These are phyloP conservation scores for Pseudogymnoascus sp. DNA, from an alignment of 2,329 filamentous ascomycete genomes.

Conservation along the genomic window DNA sequence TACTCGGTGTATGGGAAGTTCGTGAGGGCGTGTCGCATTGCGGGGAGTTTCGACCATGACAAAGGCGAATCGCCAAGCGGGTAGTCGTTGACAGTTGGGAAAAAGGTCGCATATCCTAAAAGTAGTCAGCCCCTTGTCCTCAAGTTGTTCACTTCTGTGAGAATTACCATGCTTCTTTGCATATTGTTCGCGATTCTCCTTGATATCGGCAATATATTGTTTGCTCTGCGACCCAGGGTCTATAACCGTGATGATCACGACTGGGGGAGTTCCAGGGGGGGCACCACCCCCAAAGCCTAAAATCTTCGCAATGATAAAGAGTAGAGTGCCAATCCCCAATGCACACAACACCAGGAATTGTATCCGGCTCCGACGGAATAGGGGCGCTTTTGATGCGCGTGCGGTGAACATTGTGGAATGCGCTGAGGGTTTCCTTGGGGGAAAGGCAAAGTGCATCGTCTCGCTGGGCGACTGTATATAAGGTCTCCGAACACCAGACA, in stretches of 20 bases:
- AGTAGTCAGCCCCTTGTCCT: constrained; percentile 16
- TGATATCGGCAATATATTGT: constrained; percentile 64
- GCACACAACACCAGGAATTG: constrained; percentile 48
- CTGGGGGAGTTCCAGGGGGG: constrained; percentile 50
- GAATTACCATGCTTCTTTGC: constrained; percentile 73
- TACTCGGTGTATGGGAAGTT: constrained; percentile 68
- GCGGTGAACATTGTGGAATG: constrained; percentile 64
- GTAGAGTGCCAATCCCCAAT: constrained; percentile 30
- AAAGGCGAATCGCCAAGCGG: constrained; percentile 51
- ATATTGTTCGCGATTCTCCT: constrained; percentile 77
- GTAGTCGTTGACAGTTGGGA: constrained; percentile 71
- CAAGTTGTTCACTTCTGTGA: neutral
- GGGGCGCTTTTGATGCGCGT: constrained; percentile 47
- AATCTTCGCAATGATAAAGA: constrained; percentile 50
- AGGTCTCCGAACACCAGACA: neutral
- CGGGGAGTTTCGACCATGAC: constrained; percentile 73
- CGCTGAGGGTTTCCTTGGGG: constrained; percentile 68
- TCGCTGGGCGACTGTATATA: neutral
- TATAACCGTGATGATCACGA: constrained; percentile 79
- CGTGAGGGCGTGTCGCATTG: constrained; percentile 81
- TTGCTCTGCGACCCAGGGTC: constrained; percentile 56
- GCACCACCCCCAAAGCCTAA: constrained; percentile 26
- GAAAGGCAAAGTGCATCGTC: constrained; percentile 83
- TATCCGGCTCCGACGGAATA: constrained; percentile 54
- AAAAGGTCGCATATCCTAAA: constrained; percentile 78